Base-by-base conservation (phyloP, 148 eudicot genomes). In the Limonium bicolor region DNA sequence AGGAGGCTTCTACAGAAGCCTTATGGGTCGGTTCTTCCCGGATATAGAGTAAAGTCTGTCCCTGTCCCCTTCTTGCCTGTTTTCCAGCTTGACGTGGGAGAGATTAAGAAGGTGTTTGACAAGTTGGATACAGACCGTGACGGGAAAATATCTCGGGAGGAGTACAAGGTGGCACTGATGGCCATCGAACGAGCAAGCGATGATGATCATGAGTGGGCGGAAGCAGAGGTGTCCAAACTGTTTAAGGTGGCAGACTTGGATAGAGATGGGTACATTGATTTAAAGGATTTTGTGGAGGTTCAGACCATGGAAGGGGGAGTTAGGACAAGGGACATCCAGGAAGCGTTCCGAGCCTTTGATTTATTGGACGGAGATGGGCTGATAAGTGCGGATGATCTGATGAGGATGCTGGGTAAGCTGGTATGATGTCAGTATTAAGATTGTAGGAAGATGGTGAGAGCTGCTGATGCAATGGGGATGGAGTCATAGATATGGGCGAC, bases 231-330 rank as follows among this genome's bases (percentile, higher is more conserved):
- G 7, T 26, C 36, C 50, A 65, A 77, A 63, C 73, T 84, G 31
- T 84, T 84, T 36, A 66, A 66, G 42, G 79, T 62, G 2, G 90
- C 78, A 0, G 85, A 84, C 62, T 40, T 61, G 45, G 66, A 79
- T 54, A 65, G 82, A 5, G 94, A 84, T 34, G 90, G 94, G 3
- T 80, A 65, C 51, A 84, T 80, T 0, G 78, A 70, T 59, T 73
- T 80, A 60, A 55, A 71, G 2, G 94, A 84, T 64, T 80, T 80
- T 33, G 59, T 84, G 55, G 79, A 66, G 13, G 55, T 76, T 59
- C 85, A 84, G 30, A 71, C 59, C 48, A 71, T 46, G 35, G 85
- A 63, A 38, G 82, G 93, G 0, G 93, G 86, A 22, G 74, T 78
- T 20, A 74, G 64, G 66, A 54, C 58, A 0, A 45, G 36, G 48